Base-by-base conservation (phyloP, 2,329 filamentous ascomycete species). In the Talaromyces pinophilus region DNA sequence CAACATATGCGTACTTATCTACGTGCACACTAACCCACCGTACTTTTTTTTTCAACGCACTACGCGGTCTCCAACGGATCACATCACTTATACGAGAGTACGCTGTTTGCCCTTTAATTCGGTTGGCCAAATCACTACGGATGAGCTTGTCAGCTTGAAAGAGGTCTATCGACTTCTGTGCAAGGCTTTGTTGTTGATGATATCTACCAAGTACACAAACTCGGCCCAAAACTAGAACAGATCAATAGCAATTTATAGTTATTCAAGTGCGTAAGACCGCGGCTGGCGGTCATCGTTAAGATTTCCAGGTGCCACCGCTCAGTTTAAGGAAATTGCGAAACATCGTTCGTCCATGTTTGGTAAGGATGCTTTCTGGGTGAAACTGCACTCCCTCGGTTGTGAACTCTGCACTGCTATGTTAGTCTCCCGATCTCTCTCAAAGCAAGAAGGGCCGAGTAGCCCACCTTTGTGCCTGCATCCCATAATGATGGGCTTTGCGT, bases 321-420 rank as follows among this genome's bases (percentile, higher is more conserved):
- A 97, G 89, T 67, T 85, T 85, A 67, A 99, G 81, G 77, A 99
- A 99, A 79, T 98, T 99, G 74, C 88, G 89, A 76, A 99, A 87
- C 92, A 99, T 97, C 40, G 86, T 81, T 38, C 93, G 89, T 3
- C 96, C 95, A 67, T 95, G 88, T 59, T 91, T 92, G 0, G 94
- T 97, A 62, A 99, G 82, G 65, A 99, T 99, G 77, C 94, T 98
- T 80, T 99, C 95, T 0, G 95, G 95, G 72, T 99, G 95, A 73
- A 97, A 99, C 75, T 99, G 95, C 17, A 99, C 95, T 46, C 93
- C 95, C 78, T 99, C 95, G 19, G 65, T 66, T 40, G 65, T 33
- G 22, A 52, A 66, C 35, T 66, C 65, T n/a, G 98, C 85, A 1
- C 92, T 86, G 73, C 90, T 91, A 17, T 74, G 95, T 87, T 82